Percentiles rank a stretch among this genome's conserved stretches.
These are phyloP conservation scores for Eragrostis nindensis DNA, from an alignment of 176 grass and related monocot genomes.

Conservation along the genomic window DNA sequence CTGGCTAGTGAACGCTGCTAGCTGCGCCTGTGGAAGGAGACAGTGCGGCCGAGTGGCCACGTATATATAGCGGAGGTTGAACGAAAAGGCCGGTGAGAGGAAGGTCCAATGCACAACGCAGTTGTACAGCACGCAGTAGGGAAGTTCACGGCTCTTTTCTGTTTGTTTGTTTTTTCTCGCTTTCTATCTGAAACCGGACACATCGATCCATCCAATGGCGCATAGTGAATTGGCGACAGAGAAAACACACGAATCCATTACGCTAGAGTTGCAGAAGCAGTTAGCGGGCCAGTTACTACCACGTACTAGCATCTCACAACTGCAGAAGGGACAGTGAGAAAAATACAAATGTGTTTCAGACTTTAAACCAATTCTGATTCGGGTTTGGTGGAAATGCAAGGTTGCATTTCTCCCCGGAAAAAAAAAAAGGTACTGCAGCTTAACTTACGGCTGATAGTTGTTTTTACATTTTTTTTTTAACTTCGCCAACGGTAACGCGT, in stretches of 20 bases:
- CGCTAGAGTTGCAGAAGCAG: background rate
- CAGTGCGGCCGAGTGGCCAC: background rate
- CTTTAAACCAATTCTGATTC: background rate
- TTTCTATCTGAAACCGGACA: constrained; percentile 21
- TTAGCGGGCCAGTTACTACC: background rate
- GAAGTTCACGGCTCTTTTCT: constrained; percentile 26
- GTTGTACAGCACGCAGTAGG: constrained; percentile 7
- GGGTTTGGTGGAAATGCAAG: background rate
- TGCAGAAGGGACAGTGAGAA: background rate
- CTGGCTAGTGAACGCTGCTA: background rate
- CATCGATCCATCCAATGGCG: background rate
- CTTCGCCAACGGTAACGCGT: too few relatives aligned
- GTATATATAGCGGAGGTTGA: constrained; percentile 31
- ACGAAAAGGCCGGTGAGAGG: too few relatives aligned
- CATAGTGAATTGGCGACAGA: background rate
- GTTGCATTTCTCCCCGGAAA: background rate
- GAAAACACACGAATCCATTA: background rate
- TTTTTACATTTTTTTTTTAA: too few relatives aligned
- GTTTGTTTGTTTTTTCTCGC: background rate
- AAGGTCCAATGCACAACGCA: background rate
- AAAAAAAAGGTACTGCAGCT: background rate
- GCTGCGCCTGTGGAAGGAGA: background rate
- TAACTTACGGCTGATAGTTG: background rate
- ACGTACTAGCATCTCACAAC: background rate
- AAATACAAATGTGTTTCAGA: background rate